Evolutionary conservation across 75 land plant species (phyloP), one percentile per base, ranked within the genome.

Genomic region (Sequoia sempervirens): DNA sequence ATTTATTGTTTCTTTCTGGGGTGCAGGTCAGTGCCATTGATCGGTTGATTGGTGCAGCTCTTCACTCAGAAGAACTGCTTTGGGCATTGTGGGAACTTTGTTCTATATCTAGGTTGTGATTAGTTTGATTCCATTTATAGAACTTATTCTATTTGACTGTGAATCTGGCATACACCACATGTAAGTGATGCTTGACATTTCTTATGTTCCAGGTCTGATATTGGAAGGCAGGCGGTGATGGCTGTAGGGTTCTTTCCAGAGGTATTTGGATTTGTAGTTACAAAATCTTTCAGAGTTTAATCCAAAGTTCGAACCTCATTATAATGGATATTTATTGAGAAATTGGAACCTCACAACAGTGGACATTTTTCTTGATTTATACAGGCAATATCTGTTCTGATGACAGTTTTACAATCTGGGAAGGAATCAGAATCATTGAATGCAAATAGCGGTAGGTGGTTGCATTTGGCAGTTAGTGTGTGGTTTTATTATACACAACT

Each of bases 1-100:
- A 37, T 69, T 81, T n/a, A 30, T 64, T 81, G 36, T 73, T 23
- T 28, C 50, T 80, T 30, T 82, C 38, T 64, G 28, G 75, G 30
- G 43, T 87, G 38, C 91, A 97, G 99, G 91, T 91, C 74, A 84
- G 64, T 91, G 93, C 93, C 47, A 84, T 97, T 79, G 99, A 94
- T 85, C 93, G 92, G 34, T 89, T 95, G 84, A 86, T 94, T 61
- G 76, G 87, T 37, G 86, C 96, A 66, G 58, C 86, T 58, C 86
- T 90, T 36, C 82, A 90, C 30, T 88, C 95, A 13, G 99, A 97
- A 83, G 96, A 89, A 86, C 84, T 90, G 82, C 83, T 97, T 70
- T 92, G 96, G 96, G 84, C 93, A 50, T 87, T 97, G 30, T 97
- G 98, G 99, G 99, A 97, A 56, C 95, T 97, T 58, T 94, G 95